Base-by-base conservation (phyloP, 2,329 filamentous ascomycete species). In the Cladosporium austrohemisphaericum region DNA sequence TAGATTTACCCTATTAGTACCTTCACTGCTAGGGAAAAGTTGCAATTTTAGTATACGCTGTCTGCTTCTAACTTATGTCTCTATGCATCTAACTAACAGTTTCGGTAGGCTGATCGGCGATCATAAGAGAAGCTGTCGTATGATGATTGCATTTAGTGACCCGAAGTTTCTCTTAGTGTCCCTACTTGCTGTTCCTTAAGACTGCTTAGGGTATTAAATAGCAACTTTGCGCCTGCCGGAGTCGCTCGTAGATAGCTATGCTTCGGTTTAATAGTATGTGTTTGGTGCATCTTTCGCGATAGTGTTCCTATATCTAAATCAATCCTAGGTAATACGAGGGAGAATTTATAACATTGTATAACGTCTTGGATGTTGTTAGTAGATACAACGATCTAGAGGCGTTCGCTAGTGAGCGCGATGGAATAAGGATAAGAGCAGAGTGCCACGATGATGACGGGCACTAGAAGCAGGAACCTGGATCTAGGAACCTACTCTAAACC, bases 151-250 rank as follows among this genome's bases (percentile, higher is more conserved):
- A 18, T 41, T 41, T 9, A 41, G 37, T 10, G 37, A 41, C 14
- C 37, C 37, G 8, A n/a, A 11, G 8, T 41, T 41, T 10, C 37
- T 41, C n/a, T 23, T 23, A 14, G 37, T 41, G 37, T 41, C 37
- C n/a, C n/a, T 41, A 11, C 37, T 41, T 41, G 22, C 22, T 7
- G 37, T 41, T 28, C 37, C 23, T 2, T 2, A 19, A 16, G 33
- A 36, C 8, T 36, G 33, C 16, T 36, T 18, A 2, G 33, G 33
- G 7, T 36, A 36, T 10, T 18, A 36, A 10, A 36, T 19, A 16
- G 33, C 33, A 19, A 20, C 10, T 3, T 19, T 36, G 8, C 33
- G 33, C 18, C 22, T 36, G 33, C 33, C 33, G 10, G 33, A 36
- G 7, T 36, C 33, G 33, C 33, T 36, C 33, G 2, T 18, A 9